Conservation (phyloP, 495 filamentous ascomycete species). For the Arthonia radiata region DNA sequence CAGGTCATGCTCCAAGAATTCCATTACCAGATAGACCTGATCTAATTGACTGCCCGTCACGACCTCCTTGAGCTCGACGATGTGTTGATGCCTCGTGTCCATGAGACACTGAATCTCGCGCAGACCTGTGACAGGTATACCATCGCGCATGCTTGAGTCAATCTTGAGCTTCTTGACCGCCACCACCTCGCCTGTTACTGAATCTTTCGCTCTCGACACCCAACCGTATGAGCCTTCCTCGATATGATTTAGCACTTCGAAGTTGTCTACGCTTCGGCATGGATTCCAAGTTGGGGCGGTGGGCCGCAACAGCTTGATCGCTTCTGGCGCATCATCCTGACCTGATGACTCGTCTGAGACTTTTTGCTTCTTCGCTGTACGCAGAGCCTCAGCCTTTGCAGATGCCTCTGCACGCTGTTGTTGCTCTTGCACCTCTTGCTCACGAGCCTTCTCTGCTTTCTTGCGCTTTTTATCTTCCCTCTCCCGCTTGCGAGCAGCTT, state of each 20-base stretch:
- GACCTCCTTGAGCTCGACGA: constrained; percentile 61
- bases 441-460: constrained; percentile 66
- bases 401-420: constrained; percentile 8
- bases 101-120: constrained; percentile 66
- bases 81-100: constrained; percentile 41
- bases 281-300: constrained; percentile 41
- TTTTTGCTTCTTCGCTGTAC: constrained; percentile 11
- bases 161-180: constrained; percentile 91
- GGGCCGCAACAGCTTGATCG: constrained; percentile 39
- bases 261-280: constrained; percentile 66
- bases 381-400: constrained; percentile 5
- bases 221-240: constrained; percentile 92
- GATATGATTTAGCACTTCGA: constrained; percentile 82
- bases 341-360: constrained; percentile 9
- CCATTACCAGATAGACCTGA: constrained; percentile 87
- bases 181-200: constrained; percentile 59
- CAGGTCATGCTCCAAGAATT: constrained; percentile 95
- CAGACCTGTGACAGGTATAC: constrained; percentile 77
- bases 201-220: constrained; percentile 69
- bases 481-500: constrained; percentile 52
- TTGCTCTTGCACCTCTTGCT: constrained; percentile 25
- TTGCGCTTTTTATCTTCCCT: constrained; percentile 73
- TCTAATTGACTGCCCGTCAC: constrained; percentile 62
- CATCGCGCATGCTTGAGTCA: constrained; percentile 46
- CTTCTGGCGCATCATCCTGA: constrained; percentile 4